Evolutionary conservation across 345 rosid genomes (phyloP).

Genomic region (Physaria fendleri): DNA sequence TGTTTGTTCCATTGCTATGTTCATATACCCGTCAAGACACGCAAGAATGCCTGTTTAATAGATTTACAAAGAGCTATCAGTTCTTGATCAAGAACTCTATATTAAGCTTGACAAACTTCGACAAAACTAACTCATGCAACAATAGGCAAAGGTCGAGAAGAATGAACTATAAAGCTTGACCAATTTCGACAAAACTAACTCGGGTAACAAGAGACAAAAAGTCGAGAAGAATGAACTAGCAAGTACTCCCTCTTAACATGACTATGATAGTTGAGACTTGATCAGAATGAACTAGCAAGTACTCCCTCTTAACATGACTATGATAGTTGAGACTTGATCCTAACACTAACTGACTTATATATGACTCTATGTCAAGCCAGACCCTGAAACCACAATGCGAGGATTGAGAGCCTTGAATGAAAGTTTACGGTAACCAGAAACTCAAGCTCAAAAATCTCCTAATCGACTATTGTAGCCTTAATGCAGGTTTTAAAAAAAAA

Average conservation of each 20-base stretch:
- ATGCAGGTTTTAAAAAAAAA: not conserved
- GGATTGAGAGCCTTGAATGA: not conserved
- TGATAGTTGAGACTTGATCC: not conserved
- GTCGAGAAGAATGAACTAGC: too few species aligned
- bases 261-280: not conserved
- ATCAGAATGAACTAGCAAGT: not conserved
- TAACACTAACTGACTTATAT: not conserved
- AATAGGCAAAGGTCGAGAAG: not conserved
- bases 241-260: not conserved
- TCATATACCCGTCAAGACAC: constrained; percentile 93
- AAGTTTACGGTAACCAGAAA: not conserved
- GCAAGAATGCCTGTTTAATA: constrained; percentile 60
- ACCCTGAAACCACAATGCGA: not conserved
- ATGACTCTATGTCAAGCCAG: not conserved
- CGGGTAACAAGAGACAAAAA: not conserved
- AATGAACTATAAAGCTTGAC: not conserved
- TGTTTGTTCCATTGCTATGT: constrained; percentile 96
- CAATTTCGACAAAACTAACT: not conserved
- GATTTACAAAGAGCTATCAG: not conserved
- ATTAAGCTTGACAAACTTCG: not conserved
- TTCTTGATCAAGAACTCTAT: not conserved
- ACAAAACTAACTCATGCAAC: not conserved
- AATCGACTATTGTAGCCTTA: not conserved
- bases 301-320: constrained; percentile 1
- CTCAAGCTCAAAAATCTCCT: not conserved